Base-by-base conservation (phyloP, 2,329 filamentous ascomycete genomes). In the Ascochyta pisi region DNA sequence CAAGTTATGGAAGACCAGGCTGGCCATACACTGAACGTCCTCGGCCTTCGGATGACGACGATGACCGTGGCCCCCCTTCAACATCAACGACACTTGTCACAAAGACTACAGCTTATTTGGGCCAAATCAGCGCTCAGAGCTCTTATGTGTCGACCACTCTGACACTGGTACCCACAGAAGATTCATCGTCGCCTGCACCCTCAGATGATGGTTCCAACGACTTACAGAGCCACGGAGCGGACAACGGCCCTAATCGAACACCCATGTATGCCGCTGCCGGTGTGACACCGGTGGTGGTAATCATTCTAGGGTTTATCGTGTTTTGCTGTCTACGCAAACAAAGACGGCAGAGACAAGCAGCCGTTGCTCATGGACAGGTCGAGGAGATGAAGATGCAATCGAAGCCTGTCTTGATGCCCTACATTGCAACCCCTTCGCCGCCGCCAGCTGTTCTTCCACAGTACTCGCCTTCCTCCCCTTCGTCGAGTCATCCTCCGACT, bases 251-350 rank as follows among this genome's bases (percentile, higher is more conserved):
- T 9, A 61, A 59, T 23, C 50, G 60, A 22, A 50, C 42, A 9
- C 56, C 65, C 3, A 26, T 68, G 15, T 69, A 69, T 39, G 67
- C 63, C 22, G 68, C 62, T 37, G 71, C 69, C 10, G 65, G 59
- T 6, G 48, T 67, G 13, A 53, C 67, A 1, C 68, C 71, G 7
- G 49, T 73, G 1, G 43, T 72, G 12, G 49, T 69, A 22, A 57
- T 74, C 13, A 57, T 71, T 33, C 48, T 74, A 26, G 71, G 61
- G 6, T 44, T 60, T 2, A 7, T 68, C 1, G 33, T 61, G 10
- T 69, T 72, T 43, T 64, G 66, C 42, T 73, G 62, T 40, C 41
- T 74, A 44, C 68, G 70, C 31, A 74, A 63, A 57, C 71, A 69
- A n/a, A 71, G 61, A 57, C 63, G 62, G 51, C 64, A 66, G 34